A percentile compares a stretch with the other conserved stretches of the same genome.
phyloP scores from a whole-genome alignment of 2,329 filamentous ascomycete genomes.

The Fusarium ramigenum region DNA sequence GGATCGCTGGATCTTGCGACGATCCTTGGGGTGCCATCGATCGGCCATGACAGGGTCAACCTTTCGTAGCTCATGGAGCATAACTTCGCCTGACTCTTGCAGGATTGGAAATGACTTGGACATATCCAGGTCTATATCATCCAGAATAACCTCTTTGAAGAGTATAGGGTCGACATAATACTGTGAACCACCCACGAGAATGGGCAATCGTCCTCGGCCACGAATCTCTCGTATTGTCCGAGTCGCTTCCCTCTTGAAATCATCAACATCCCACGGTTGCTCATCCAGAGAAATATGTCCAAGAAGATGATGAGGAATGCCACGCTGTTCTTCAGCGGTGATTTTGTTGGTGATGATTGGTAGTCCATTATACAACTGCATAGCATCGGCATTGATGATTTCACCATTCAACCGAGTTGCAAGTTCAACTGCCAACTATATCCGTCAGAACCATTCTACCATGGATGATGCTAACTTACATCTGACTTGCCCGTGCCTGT shows the following conservation, averaged over 20 bases:
- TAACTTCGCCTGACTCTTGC: conserved; percentile 72
- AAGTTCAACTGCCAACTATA: conserved; percentile 86
- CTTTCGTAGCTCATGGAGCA: conserved; percentile 77
- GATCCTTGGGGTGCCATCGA: conserved; percentile 93
- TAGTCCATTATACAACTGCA: conserved; percentile 94
- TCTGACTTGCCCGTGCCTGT: conserved; percentile 95
- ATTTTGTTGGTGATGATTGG: conserved; percentile 98
- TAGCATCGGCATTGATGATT: conserved; percentile 95
- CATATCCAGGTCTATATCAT: conserved; percentile 50
- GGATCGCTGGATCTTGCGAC: conserved; percentile 87
- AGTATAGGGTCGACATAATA: conserved; percentile 93
- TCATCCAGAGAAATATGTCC: conserved; percentile 79
- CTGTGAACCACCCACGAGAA: conserved; percentile 92
- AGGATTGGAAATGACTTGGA: conserved; percentile 72
- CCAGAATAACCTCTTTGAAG: conserved; percentile 71
- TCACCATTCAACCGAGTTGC: conserved; percentile 88
- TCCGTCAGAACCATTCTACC: neutral
- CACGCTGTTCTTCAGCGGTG: conserved; percentile 75
- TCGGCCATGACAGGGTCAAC: conserved; percentile 91
- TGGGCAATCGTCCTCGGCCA: conserved; percentile 80
- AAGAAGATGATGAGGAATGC: conserved; percentile 87
- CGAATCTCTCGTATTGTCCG: conserved; percentile 80
- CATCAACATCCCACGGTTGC: conserved; percentile 83
- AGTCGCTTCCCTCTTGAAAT: conserved; percentile 77
- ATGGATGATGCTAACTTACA: conserved; percentile 57